Percentiles rank a stretch among this genome's conserved stretches.
phyloP scores from a whole-genome alignment of 192 early-diverging fungal species.

The Phlyctochytrium planicorne region DNA sequence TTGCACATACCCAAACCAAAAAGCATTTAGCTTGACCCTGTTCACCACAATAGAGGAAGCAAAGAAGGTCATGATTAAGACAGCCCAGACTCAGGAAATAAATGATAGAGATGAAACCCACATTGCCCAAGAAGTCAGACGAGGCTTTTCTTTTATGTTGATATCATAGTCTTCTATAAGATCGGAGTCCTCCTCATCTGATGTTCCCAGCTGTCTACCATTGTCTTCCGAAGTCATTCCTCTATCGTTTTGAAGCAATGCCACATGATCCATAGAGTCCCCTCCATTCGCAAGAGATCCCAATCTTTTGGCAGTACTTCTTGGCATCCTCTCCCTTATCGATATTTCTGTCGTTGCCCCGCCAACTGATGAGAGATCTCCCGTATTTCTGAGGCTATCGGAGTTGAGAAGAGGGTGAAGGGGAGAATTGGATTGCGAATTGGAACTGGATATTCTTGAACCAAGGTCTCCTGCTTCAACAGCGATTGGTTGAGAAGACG shows the following conservation, averaged over 20 bases:
- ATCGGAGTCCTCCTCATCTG: neutral
- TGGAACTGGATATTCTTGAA: too few relatives aligned
- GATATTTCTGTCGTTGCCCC: neutral
- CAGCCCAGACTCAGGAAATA: too few relatives aligned
- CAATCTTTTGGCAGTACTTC: neutral
- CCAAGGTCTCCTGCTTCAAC: too few relatives aligned
- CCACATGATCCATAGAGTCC: neutral
- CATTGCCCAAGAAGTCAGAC: neutral
- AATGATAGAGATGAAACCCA: too few relatives aligned
- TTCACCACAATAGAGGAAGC: too few relatives aligned
- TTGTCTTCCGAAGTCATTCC: neutral
- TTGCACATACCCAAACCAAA: slow-evolving; percentile 29
- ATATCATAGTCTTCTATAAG: neutral
- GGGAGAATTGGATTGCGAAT: neutral
- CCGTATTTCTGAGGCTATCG: neutral
- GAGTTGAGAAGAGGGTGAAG: neutral
- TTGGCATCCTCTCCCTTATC: neutral
- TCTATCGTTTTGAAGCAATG: neutral
- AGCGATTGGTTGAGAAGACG: neutral
- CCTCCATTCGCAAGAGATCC: neutral
- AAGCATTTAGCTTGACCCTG: slow-evolving; percentile 30
- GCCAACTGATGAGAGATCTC: neutral
- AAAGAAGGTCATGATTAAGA: too few relatives aligned
- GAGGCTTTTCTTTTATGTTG: neutral
- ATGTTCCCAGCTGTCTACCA: neutral